Evolutionary conservation across 768 basidiomycete species (phyloP).

Genomic region (Sarcodon sp.): DNA sequence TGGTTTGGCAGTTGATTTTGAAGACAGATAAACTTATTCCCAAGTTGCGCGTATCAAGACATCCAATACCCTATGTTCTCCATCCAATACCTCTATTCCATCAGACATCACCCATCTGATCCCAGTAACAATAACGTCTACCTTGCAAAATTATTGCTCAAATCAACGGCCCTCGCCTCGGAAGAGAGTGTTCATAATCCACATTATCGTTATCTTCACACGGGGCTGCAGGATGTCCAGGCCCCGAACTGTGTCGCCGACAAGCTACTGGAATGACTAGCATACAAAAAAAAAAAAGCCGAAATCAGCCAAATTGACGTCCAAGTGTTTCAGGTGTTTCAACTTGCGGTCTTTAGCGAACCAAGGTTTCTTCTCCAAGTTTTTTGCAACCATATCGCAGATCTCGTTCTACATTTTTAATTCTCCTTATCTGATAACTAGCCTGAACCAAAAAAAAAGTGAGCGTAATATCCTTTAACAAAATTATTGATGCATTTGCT

Average conservation of each 20-base stretch:
- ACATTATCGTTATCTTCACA: slow-evolving; percentile 55
- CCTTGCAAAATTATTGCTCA: no score
- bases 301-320: background rate
- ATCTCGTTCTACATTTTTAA: slow-evolving; percentile 23
- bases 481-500: slow-evolving; percentile 1
- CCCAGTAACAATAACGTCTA: slow-evolving; percentile 35
- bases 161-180: no score
- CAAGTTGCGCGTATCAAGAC: slow-evolving; percentile 54
- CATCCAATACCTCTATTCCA: slow-evolving; percentile 47
- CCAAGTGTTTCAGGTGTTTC: background rate
- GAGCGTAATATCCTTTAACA: no score
- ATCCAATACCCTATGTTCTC: slow-evolving; percentile 39
- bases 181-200: no score
- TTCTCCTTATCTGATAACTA: slow-evolving; percentile 13
- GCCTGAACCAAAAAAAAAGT: no score
- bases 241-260: slow-evolving; percentile 53
- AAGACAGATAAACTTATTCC: slow-evolving; percentile 6
- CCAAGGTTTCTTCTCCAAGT: slow-evolving; percentile 44
- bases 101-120: slow-evolving; percentile 39
- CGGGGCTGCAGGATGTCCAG: slow-evolving; percentile 54
- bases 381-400: slow-evolving; percentile 22
- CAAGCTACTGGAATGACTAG: slow-evolving; percentile 46
- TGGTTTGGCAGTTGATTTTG: background rate
- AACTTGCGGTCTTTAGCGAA: slow-evolving; percentile 41
- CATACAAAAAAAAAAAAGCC: slow-evolving; percentile 16